Evolutionary conservation across 352 stramenopile genomes (phyloP), one percentile per base, ranked within the genome.

Genomic region (Phytophthora lateralis): DNA sequence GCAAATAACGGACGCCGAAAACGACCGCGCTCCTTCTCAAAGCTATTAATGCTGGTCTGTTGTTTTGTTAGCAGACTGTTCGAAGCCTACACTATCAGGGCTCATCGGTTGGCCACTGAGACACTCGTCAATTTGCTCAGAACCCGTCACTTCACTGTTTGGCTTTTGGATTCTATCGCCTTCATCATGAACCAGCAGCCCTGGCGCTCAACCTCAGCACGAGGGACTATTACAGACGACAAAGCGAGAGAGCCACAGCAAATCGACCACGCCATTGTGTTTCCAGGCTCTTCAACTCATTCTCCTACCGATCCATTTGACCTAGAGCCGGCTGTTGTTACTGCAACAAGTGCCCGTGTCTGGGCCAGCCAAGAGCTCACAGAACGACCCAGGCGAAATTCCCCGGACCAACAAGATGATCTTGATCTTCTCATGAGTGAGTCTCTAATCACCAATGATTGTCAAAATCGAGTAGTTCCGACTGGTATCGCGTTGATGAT

Each of bases 1-100:
- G 49, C 15, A 54, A 62, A 66, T 66, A 71, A 71, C 63, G 56
- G 63, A 58, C 38, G 48, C 41, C 35, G 17, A 66, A 66, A 65
- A 68, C 60, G 45, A 53, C 45, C 6, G 26, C 38, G 44, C 39
- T 54, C 30, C 47, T 51, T 67, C 44, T 58, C 46, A 63, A 35
- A n/a, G 29, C 46, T 63, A 63, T 49, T 48, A 55, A 54, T 69
- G n/a, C 41, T 12, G 10, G 27, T 20, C 18, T 42, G n/a, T 32
- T 35, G 8, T 4, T 12, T 6, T 57, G 52, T 53, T 69, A 64
- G 53, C 24, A 60, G 39, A 38, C 43, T 51, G 42, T 55, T 55
- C 39, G 37, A 44, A 49, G 29, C 24, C 48, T 55, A 45, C 41
- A 51, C 20, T 5, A 12, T 6, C 17, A 35, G 38, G 17, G 37